Evolutionary conservation across 305 asterid genomes (phyloP).

Genomic region (Plantago rigida): DNA sequence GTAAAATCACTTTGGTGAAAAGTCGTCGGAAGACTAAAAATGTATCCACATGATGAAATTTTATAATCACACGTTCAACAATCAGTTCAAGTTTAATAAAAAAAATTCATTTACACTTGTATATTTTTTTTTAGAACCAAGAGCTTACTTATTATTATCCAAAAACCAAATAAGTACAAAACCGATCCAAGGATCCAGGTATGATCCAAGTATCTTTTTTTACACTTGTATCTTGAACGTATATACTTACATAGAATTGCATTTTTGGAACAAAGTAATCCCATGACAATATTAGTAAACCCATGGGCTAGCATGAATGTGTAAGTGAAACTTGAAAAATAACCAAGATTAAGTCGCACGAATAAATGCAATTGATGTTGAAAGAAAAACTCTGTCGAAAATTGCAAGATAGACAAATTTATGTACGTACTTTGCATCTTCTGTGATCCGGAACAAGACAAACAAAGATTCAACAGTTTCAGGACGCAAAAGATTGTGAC

Average conservation of each 20-base stretch:
- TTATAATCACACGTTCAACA: too few species aligned
- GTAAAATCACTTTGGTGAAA: neutral
- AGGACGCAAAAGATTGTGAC: conserved; percentile 93
- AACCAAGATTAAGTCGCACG: neutral
- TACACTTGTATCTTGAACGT: too few species aligned
- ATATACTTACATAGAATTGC: too few species aligned
- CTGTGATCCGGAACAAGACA: conserved; percentile 77
- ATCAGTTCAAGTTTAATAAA: too few species aligned
- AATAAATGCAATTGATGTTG: neutral
- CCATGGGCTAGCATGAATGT: neutral
- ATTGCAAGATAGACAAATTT: conserved; percentile 6
- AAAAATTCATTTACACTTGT: neutral
- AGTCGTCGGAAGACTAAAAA: too few species aligned
- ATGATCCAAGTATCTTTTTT: too few species aligned
- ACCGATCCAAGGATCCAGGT: too few species aligned
- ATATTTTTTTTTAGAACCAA: too few species aligned
- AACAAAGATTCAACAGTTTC: conserved; percentile 90
- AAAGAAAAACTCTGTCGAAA: neutral
- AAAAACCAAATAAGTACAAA: too few species aligned
- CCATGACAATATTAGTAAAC: neutral
- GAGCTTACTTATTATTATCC: too few species aligned
- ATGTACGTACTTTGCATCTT: conserved; percentile 63
- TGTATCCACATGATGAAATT: too few species aligned
- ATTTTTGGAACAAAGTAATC: neutral
- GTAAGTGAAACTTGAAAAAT: neutral